Conservation (phyloP, 2,329 filamentous ascomycete genomes). For the Paraphaeosphaeria minitans region DNA sequence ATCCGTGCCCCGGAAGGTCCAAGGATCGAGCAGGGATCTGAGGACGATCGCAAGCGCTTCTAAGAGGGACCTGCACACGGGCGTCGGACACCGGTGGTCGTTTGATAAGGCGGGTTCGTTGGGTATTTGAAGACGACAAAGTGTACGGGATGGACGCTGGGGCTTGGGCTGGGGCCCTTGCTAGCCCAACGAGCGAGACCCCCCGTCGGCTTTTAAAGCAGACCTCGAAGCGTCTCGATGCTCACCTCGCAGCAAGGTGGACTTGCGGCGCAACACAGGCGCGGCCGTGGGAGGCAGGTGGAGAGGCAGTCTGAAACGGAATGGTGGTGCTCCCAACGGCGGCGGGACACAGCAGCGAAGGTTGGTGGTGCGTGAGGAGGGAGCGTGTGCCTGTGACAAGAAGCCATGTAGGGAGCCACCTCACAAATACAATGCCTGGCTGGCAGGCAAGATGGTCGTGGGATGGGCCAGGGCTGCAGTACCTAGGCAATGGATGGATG, state of each 20-base stretch:
- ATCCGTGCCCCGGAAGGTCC: constrained; percentile 35
- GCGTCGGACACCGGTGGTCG: constrained; percentile 31
- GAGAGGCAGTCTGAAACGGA: constrained; percentile 42
- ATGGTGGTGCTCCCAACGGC: constrained; percentile 30
- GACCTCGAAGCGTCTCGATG: constrained; percentile 28
- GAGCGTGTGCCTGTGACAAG: constrained; percentile 31
- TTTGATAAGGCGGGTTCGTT: constrained; percentile 16
- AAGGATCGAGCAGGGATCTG: constrained; percentile 36
- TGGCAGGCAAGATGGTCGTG: too few species aligned
- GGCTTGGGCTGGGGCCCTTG: constrained; percentile 36
- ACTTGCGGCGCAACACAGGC: constrained; percentile 32
- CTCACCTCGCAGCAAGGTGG: constrained; percentile 29
- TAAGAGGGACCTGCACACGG: constrained; percentile 34
- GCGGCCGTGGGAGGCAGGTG: constrained; percentile 35
- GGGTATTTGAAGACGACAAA: constrained; percentile 32
- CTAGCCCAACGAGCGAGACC: constrained; percentile 39
- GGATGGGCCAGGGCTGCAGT: constrained; percentile 19
- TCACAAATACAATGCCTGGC: too few species aligned
- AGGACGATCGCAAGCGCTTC: constrained; percentile 41
- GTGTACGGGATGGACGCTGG: constrained; percentile 34
- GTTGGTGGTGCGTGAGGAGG: constrained; percentile 37
- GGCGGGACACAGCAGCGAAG: constrained; percentile 42
- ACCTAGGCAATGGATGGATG: constrained; percentile 21
- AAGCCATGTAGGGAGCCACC: constrained; percentile 26
- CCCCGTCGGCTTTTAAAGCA: constrained; percentile 37